phyloP scores from a whole-genome alignment of 176 grass and related monocot genomes.

The Raddia guianensis region DNA sequence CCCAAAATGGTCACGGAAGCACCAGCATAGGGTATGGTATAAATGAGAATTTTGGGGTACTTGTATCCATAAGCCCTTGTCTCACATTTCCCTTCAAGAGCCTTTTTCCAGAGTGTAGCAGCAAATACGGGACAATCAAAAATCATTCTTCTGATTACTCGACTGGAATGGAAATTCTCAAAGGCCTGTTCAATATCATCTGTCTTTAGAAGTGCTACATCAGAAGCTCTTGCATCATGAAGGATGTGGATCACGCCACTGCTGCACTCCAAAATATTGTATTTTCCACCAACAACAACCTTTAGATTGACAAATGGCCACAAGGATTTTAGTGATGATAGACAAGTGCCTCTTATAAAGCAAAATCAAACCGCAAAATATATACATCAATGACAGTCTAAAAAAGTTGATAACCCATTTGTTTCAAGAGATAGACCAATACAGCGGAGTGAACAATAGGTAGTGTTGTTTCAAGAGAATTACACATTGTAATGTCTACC shows the following conservation, averaged over 20 bases:
- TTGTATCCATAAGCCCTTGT: conserved; percentile 78
- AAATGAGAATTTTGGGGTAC: conserved; percentile 32
- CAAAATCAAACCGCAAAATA: background rate
- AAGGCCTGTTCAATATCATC: conserved; percentile 79
- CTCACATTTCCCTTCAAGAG: conserved; percentile 67
- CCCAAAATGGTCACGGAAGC: background rate
- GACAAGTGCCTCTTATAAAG: background rate
- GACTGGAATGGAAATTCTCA: conserved; percentile 80
- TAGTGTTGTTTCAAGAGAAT: background rate
- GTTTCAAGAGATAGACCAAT: background rate
- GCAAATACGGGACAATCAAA: conserved; percentile 70
- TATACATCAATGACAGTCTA: background rate
- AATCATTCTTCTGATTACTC: conserved; percentile 69
- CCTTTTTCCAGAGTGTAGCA: conserved; percentile 66
- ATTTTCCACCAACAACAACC: conserved; percentile 73
- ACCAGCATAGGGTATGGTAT: background rate
- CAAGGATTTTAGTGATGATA: background rate
- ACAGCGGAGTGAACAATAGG: background rate
- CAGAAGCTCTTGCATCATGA: conserved; percentile 73
- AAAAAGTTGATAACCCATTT: background rate
- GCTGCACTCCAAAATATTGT: conserved; percentile 63
- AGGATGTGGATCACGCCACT: conserved; percentile 47
- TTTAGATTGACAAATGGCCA: conserved; percentile 40
- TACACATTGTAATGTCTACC: background rate
- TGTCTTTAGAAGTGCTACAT: conserved; percentile 56